Percentiles rank a stretch among this genome's conserved stretches.
These are phyloP conservation scores for Pythium utonaiense DNA, from an alignment of 352 stramenopile genomes.

Conservation along the genomic window DNA sequence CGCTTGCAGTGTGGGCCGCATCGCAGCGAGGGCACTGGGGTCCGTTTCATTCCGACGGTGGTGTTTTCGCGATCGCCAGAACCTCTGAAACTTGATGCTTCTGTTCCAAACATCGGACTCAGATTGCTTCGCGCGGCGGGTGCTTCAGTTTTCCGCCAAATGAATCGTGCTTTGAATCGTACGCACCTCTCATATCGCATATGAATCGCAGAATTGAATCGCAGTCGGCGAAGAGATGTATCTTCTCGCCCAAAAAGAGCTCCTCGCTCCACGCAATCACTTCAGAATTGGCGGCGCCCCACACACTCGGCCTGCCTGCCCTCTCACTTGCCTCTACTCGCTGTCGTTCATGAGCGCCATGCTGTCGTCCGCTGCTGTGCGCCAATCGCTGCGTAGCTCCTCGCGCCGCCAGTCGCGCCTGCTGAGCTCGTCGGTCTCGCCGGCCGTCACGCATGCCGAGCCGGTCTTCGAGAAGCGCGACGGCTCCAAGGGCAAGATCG, in stretches of 20 bases:
- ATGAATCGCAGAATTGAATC: constrained; percentile 18
- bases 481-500: constrained; percentile 60
- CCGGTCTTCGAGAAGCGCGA: constrained; percentile 43
- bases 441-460: not conserved
- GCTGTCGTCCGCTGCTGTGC: constrained; percentile 7
- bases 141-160: constrained; percentile 17
- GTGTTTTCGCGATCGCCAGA: constrained; percentile 19
- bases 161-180: constrained; percentile 14
- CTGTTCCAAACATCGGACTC: not conserved
- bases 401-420: constrained; percentile 1
- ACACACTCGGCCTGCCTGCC: too few species aligned
- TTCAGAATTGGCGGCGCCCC: constrained; percentile 17
- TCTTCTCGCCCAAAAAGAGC: not conserved
- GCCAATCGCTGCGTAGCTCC: constrained; percentile 4
- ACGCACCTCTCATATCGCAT: not conserved
- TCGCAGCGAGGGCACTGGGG: too few species aligned
- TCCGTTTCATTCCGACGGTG: constrained; percentile 13
- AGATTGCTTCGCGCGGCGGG: not conserved
- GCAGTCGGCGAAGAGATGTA: constrained; percentile 20
- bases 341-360: too few species aligned
- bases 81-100: constrained; percentile 6
- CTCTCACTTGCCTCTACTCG: too few species aligned
- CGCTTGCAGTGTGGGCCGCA: too few species aligned
- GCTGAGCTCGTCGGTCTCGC: constrained; percentile 1
- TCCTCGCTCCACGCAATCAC: constrained; percentile 9